Percentiles rank a stretch among this genome's conserved stretches.
phyloP scores from a whole-genome alignment of 495 filamentous ascomycete genomes.

The Aspergillus mulundensis region DNA sequence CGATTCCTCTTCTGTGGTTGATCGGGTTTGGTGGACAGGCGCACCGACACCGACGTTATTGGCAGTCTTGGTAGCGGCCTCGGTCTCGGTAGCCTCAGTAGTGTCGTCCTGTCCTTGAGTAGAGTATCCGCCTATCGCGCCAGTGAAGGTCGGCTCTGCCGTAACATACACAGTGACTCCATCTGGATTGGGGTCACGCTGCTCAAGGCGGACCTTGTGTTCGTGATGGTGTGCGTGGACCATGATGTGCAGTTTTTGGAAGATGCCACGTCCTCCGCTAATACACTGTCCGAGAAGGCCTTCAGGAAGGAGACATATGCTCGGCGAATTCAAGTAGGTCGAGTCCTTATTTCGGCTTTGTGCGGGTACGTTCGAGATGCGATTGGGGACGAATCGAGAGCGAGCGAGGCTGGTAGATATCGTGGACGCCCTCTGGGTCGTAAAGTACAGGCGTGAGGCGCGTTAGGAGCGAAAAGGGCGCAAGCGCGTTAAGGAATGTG shows the following conservation, averaged over 20 bases:
- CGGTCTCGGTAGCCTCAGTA: not conserved
- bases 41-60: slow-evolving; percentile 16
- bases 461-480: slow-evolving; percentile 11
- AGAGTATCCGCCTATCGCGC: slow-evolving; percentile 51
- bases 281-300: not conserved
- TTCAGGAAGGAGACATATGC: not conserved
- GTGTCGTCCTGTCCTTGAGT: slow-evolving; percentile 29
- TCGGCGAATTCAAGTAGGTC: not conserved
- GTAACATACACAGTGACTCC: slow-evolving; percentile 51
- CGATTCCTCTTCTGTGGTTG: slow-evolving; percentile 15
- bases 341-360: not conserved
- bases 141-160: slow-evolving; percentile 50
- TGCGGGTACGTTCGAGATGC: not conserved
- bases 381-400: not conserved
- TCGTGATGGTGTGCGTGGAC: slow-evolving; percentile 26
- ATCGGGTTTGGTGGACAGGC: slow-evolving; percentile 20
- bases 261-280: not conserved
- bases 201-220: slow-evolving; percentile 28
- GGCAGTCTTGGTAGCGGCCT: slow-evolving; percentile 10
- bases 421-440: not conserved
- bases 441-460: not conserved
- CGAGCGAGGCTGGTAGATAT: not conserved
- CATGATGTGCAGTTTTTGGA: slow-evolving; percentile 14
- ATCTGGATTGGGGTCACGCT: slow-evolving; percentile 8
- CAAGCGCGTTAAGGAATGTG: slow-evolving; percentile 25